Evolutionary conservation across 768 basidiomycete genomes (phyloP).

Genomic region (Russula compacta): DNA sequence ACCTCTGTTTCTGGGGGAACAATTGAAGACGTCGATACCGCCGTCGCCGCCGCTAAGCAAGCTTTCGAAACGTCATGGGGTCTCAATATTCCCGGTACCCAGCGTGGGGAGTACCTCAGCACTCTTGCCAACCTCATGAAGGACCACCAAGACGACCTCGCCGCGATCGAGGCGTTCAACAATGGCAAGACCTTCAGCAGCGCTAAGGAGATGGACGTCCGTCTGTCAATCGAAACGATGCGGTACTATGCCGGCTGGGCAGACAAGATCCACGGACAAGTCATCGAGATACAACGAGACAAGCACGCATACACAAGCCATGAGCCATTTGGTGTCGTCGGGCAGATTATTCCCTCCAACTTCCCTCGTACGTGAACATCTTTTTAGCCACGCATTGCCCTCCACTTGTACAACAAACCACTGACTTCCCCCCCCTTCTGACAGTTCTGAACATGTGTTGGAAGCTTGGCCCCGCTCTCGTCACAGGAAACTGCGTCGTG

Average conservation of each 20-base stretch:
- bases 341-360: conserved; percentile 63
- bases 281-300: conserved; percentile 47
- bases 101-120: conserved; percentile 46
- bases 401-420: no score
- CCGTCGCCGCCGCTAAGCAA: conserved; percentile 58
- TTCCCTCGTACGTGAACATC: conserved; percentile 35
- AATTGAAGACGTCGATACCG: conserved; percentile 63
- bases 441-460: conserved; percentile 45
- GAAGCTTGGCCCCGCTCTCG: conserved; percentile 58
- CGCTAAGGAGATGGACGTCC: conserved; percentile 43
- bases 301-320: conserved; percentile 53
- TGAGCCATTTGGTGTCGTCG: conserved; percentile 50
- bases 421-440: neutral
- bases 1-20: conserved; percentile 51
- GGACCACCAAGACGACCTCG: conserved; percentile 48
- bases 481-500: conserved; percentile 53
- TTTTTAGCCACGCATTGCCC: neutral
- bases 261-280: conserved; percentile 73
- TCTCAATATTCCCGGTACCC: conserved; percentile 42
- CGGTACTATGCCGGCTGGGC: conserved; percentile 91
- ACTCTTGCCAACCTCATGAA: conserved; percentile 63
- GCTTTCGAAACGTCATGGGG: conserved; percentile 66
- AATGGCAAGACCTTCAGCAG: conserved; percentile 49
- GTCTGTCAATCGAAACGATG: conserved; percentile 39
- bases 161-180: conserved; percentile 67